Percentiles rank a stretch among this genome's conserved stretches.
Conservation (phyloP, 768 basidiomycete species). For the Phlegmacium glaucopus region DNA sequence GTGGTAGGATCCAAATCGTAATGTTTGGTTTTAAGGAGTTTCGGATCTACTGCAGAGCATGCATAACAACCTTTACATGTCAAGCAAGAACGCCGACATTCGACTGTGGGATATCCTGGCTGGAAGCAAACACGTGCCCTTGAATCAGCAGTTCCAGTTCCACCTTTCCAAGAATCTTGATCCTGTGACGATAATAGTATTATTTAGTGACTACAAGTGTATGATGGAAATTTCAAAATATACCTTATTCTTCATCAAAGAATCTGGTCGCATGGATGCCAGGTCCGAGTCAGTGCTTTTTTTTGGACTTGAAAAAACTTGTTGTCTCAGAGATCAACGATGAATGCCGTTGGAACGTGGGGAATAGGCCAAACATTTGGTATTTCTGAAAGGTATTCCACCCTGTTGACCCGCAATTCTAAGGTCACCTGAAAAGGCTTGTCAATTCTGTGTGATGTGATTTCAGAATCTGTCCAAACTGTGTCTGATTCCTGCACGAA, state of each 20-base stretch:
- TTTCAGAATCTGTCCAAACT: neutral
- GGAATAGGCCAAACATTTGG: neutral
- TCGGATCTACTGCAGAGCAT: neutral
- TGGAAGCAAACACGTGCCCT: neutral
- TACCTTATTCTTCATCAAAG: neutral
- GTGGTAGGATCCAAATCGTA: neutral
- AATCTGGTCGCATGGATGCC: neutral
- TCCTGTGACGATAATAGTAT: neutral
- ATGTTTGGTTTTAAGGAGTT: neutral
- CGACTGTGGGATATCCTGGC: neutral
- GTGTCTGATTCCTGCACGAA: neutral
- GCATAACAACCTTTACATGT: neutral
- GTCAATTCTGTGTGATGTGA: neutral
- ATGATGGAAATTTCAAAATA: neutral
- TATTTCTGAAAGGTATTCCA: neutral
- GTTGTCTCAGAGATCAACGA: neutral
- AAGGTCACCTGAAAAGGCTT: neutral
- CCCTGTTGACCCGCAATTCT: neutral
- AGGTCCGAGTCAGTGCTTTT: neutral
- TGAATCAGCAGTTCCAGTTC: neutral
- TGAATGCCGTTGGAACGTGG: neutral
- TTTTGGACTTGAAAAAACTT: no score
- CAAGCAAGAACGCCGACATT: neutral
- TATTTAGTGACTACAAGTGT: neutral
- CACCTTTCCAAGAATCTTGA: neutral